A percentile compares a stretch with the other conserved stretches of the same genome.
phyloP scores from a whole-genome alignment of 2,329 filamentous ascomycete genomes.

The Alternaria triticimaculans region DNA sequence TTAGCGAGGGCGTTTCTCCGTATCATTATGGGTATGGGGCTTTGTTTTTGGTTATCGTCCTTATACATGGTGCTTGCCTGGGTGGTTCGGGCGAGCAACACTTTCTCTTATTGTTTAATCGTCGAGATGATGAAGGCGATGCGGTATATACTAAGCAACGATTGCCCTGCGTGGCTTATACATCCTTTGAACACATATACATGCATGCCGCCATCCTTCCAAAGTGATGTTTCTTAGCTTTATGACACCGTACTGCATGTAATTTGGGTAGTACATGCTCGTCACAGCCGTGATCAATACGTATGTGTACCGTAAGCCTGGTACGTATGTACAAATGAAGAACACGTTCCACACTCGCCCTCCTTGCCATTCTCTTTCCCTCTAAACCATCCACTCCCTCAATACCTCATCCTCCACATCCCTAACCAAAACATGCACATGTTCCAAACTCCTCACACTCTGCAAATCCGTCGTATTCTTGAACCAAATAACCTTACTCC shows the following conservation, averaged over 20 bases:
- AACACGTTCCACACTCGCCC: too few relatives aligned
- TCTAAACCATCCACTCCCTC: constrained; percentile 17
- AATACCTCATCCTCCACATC: constrained; percentile 66
- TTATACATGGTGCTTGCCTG: neutral
- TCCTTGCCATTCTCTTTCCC: too few relatives aligned
- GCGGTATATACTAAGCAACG: constrained; percentile 1
- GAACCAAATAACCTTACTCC: constrained; percentile 66
- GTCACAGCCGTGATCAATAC: neutral
- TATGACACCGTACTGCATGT: neutral
- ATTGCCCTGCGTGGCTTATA: constrained; percentile 9
- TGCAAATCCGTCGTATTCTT: constrained; percentile 69
- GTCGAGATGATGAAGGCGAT: neutral
- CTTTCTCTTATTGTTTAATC: neutral
- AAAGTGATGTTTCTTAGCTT: too few relatives aligned
- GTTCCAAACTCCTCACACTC: constrained; percentile 70
- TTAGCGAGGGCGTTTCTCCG: constrained; percentile 38
- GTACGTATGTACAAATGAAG: neutral
- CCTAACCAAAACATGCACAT: constrained; percentile 76
- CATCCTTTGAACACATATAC: neutral
- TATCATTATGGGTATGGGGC: neutral
- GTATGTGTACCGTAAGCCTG: fast-evolving
- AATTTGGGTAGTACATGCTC: neutral
- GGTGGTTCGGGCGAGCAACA: neutral
- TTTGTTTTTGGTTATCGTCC: neutral
- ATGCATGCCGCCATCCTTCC: neutral